Percentiles rank a stretch among this genome's conserved stretches.
phyloP scores from a whole-genome alignment of 2,329 filamentous ascomycete species.

The Alternaria alternata region DNA sequence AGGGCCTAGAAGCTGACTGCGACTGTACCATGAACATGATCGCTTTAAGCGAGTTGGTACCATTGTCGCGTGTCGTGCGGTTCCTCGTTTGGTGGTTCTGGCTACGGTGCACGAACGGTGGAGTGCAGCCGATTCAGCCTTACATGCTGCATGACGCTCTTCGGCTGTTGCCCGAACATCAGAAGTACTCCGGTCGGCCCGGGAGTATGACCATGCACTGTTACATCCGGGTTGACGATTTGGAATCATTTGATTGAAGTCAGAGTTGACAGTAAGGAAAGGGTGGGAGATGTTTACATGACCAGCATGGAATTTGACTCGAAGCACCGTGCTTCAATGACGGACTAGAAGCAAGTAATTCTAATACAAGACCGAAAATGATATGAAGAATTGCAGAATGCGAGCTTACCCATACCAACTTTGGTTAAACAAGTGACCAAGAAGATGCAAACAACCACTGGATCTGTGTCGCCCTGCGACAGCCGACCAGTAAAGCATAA shows the following conservation, averaged over 20 bases:
- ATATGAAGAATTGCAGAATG: background rate
- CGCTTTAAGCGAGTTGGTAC: background rate
- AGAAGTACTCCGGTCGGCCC: background rate
- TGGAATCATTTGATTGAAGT: background rate
- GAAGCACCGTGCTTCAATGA: background rate
- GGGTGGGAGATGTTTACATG: background rate
- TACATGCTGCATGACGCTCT: background rate
- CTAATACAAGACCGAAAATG: background rate
- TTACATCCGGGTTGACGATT: background rate
- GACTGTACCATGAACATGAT: background rate
- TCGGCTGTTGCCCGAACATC: background rate
- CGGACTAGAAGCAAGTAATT: background rate
- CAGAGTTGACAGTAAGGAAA: background rate
- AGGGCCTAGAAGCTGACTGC: conserved; percentile 1
- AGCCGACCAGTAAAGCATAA: background rate
- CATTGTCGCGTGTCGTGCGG: background rate
- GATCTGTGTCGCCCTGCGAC: background rate
- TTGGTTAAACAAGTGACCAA: background rate
- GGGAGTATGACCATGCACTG: background rate
- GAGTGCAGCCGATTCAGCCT: background rate
- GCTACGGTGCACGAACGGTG: background rate
- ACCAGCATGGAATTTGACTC: conserved; percentile 5
- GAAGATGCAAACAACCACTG: background rate
- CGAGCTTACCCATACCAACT: background rate
- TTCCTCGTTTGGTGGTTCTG: background rate